A percentile compares a stretch with the other conserved stretches of the same genome.
Evolutionary conservation across 768 basidiomycete species (phyloP).

Genomic region (Tulasnella sp.): DNA sequence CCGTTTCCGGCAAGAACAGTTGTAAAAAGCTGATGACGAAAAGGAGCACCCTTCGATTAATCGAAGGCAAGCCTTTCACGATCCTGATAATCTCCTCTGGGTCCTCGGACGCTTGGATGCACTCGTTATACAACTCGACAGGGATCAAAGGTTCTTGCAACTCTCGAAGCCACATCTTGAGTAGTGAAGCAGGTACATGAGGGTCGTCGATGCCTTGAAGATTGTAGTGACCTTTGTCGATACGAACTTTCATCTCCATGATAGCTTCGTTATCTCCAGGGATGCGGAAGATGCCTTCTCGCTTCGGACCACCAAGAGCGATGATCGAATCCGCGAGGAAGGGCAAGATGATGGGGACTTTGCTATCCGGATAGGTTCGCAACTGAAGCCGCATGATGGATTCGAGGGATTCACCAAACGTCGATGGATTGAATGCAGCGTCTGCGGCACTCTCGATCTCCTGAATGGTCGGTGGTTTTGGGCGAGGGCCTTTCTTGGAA

Average conservation of each 20-base stretch:
- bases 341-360: conserved; percentile 87
- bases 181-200: conserved; percentile 79
- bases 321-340: conserved; percentile 92
- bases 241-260: conserved; percentile 80
- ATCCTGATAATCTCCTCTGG: conserved; percentile 68
- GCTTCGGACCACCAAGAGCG: conserved; percentile 74
- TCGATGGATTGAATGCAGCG: conserved; percentile 91
- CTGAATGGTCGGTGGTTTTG: conserved; percentile 70
- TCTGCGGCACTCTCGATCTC: conserved; percentile 94
- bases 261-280: conserved; percentile 88
- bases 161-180: conserved; percentile 93
- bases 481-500: conserved; percentile 78
- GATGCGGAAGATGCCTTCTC: conserved; percentile 90
- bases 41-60: conserved; percentile 79
- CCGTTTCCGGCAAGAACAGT: conserved; percentile 74
- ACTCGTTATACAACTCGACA: conserved; percentile 87
- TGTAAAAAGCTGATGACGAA: conserved; percentile 91
- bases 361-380: conserved; percentile 76
- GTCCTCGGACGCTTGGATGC: conserved; percentile 58
- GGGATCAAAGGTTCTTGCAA: conserved; percentile 90
- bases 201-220: conserved; percentile 86
- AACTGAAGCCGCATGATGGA: conserved; percentile 79
- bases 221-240: conserved; percentile 88
- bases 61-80: conserved; percentile 71
- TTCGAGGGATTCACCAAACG: conserved; percentile 86